Conservation (phyloP, 768 basidiomycete genomes). For the Suillus subaureus region DNA sequence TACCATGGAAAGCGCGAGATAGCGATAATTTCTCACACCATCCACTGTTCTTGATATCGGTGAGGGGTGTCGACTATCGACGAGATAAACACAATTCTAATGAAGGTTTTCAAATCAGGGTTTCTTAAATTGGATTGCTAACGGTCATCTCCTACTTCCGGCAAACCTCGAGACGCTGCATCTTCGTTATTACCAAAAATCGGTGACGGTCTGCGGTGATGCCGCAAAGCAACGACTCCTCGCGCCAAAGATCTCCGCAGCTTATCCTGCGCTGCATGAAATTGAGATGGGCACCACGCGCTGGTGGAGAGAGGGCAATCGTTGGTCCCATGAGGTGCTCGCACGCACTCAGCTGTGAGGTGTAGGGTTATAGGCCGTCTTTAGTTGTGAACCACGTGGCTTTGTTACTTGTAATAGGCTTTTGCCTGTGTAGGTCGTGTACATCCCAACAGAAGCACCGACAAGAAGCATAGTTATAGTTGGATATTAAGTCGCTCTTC, state of each 20-base stretch:
- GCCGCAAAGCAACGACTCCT: background rate
- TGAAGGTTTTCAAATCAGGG: background rate
- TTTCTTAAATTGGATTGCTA: constrained; percentile 1
- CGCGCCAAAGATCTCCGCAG: background rate
- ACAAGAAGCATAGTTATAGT: background rate
- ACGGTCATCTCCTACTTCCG: background rate
- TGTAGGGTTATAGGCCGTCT: background rate
- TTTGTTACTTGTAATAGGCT: background rate
- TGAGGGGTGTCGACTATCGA: background rate
- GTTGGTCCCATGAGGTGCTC: background rate
- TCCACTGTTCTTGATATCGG: background rate
- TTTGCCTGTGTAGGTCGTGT: too few species aligned
- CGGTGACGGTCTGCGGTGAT: background rate
- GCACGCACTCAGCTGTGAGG: background rate
- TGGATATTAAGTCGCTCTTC: background rate
- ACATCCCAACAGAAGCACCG: background rate
- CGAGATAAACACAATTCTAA: background rate
- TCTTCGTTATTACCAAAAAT: background rate
- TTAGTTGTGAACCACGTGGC: background rate
- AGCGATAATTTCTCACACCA: background rate
- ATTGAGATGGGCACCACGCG: background rate
- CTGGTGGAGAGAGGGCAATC: background rate
- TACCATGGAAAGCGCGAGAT: background rate
- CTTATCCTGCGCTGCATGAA: background rate
- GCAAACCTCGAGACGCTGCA: background rate